Evolutionary conservation across 768 basidiomycete genomes (phyloP).

Genomic region (Lactarius indigo): DNA sequence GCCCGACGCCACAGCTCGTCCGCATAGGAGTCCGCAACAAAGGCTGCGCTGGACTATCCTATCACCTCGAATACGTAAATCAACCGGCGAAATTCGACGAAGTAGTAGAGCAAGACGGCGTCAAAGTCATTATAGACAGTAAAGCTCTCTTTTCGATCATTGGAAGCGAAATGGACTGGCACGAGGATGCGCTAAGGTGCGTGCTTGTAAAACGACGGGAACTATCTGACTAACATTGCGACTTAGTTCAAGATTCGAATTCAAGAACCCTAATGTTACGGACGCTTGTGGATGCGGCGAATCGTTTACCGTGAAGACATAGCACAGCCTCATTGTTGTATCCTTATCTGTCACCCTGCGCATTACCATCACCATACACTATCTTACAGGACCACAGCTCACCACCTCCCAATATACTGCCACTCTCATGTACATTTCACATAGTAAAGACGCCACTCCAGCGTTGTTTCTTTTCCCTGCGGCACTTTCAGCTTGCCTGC

Average conservation of each 20-base stretch:
- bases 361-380: not conserved
- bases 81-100: constrained; percentile 90
- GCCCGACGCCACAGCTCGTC: constrained; percentile 86
- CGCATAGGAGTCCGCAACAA: constrained; percentile 96
- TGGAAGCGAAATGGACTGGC: constrained; percentile 99
- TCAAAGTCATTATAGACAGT: constrained; percentile 90
- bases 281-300: constrained; percentile 95
- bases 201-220: constrained; percentile 31
- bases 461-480: not conserved
- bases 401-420: not conserved
- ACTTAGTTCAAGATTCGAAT: constrained; percentile 70
- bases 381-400: constrained; percentile 3
- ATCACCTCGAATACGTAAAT: constrained; percentile 95
- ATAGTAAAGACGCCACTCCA: not conserved
- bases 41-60: constrained; percentile 89
- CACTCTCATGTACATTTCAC: constrained; percentile 11
- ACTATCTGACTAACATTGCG: constrained; percentile 11
- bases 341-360: constrained; percentile 6
- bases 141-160: constrained; percentile 98
- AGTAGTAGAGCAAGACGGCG: constrained; percentile 92
- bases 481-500: not conserved
- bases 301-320: constrained; percentile 65
- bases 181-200: constrained; percentile 85
- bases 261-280: constrained; percentile 90
- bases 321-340: constrained; percentile 9